Base-by-base conservation (phyloP, 257 asterid genomes). In the Cinchona pubescens region DNA sequence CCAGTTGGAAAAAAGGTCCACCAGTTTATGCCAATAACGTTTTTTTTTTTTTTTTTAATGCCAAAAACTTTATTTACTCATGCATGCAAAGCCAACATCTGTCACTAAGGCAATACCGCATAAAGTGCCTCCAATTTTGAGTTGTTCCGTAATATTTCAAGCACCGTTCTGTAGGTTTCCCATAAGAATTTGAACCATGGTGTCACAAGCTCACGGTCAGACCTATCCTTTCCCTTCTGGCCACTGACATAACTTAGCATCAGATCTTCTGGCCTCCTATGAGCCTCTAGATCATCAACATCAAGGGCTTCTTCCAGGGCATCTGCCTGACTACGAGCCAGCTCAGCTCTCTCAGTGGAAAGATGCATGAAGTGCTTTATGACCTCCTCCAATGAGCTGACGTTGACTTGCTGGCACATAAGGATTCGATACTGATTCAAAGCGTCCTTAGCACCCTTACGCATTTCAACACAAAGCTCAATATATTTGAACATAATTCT, bases 301-400 rank as follows among this genome's bases (percentile, higher is more conserved):
- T 84, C 85, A 73, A 84, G 83, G 67, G 87, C 83, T 72, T 81
- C 87, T 51, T 84, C 87, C 56, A 81, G 79, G 65, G 85, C 87
- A 56, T 78, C 76, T 38, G 85, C 81, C 81, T 84, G 80, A 62
- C 59, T 64, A 59, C 83, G 83, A 53, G 83, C 87, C 37, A 63
- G 46, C 55, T 81, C 85, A 73, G 83, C 85, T 70, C 76, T 82
- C 78, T 84, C 83, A 62, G 83, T 81, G 38, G 88, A 75, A 29
- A 84, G 76, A 58, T 81, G 82, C 82, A 84, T 76, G 29, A 81
- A 81, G 75, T 81, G 83, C 40, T 84, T 84, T 59, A 81, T 84
- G 72, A 84, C 83, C 76, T 84, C 87, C 79, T 79, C 87, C 80
- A 84, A 70, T 6, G 87, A 84, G 63, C 56, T 76, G 55, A 84